These are phyloP conservation scores for Dysphania ambrosioides DNA, from an alignment of 148 eudicot genomes.

Conservation along the genomic window DNA sequence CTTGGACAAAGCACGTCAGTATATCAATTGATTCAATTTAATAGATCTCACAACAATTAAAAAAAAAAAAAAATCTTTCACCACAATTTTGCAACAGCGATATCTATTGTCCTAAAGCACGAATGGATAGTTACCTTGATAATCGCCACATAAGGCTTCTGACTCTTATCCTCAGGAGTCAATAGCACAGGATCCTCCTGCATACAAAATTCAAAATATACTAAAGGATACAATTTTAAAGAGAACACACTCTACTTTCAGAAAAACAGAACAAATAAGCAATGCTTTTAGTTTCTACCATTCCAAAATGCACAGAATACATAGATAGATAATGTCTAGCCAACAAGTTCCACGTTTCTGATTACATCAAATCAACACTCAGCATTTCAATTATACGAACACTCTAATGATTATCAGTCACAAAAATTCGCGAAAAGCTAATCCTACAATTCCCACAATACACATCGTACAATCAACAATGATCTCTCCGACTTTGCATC, in stretches of 20 bases:
- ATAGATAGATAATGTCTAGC: too few relatives aligned
- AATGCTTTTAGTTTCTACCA: too few relatives aligned
- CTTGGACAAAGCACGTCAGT: background rate
- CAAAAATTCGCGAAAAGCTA: background rate
- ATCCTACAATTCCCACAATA: conserved; percentile 2
- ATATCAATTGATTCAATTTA: conserved; percentile 2
- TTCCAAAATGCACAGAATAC: too few relatives aligned
- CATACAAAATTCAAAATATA: conserved; percentile 12
- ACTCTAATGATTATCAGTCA: background rate
- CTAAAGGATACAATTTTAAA: background rate
- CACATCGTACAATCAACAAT: background rate
- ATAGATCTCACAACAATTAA: background rate
- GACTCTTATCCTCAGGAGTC: conserved; percentile 66
- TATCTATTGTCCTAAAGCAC: background rate
- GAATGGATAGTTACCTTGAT: conserved; percentile 55
- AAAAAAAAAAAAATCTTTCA: background rate
- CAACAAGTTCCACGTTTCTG: too few relatives aligned
- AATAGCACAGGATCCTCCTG: conserved; percentile 96
- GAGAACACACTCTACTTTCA: background rate
- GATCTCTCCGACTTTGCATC: too few relatives aligned
- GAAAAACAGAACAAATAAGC: background rate
- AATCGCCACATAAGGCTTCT: conserved; percentile 95
- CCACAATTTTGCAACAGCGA: background rate
- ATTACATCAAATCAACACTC: too few relatives aligned
- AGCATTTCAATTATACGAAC: too few relatives aligned